phyloP scores from a whole-genome alignment of 176 grass and related monocot species.

The Bolboschoenus planiculmis region DNA sequence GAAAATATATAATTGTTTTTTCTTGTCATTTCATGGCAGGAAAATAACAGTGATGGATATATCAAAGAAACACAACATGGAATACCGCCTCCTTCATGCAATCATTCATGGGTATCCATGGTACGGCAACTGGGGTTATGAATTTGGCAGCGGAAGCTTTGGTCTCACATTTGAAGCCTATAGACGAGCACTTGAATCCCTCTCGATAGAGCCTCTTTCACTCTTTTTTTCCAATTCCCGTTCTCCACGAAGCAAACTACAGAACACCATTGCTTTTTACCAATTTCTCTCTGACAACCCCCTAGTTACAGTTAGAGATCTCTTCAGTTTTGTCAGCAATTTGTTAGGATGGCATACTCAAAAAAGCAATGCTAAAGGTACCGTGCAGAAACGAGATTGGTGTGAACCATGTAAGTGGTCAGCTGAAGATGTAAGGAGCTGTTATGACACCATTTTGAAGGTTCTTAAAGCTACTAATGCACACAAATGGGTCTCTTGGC shows the following conservation, averaged over 20 bases:
- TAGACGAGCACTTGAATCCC: constrained; percentile 31
- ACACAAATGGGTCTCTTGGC: constrained; percentile 37
- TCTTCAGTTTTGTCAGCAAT: constrained; percentile 42
- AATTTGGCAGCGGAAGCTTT: constrained; percentile 55
- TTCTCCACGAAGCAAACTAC: constrained; percentile 30
- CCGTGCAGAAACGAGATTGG: constrained; percentile 16
- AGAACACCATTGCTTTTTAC: constrained; percentile 50
- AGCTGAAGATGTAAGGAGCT: constrained; percentile 33
- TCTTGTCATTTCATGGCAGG: constrained; percentile 46
- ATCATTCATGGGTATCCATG: constrained; percentile 41
- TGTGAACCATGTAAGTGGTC: constrained; percentile 25
- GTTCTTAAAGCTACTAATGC: constrained; percentile 38
- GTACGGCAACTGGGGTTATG: constrained; percentile 70
- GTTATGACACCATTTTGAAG: constrained; percentile 39
- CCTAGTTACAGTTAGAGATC: constrained; percentile 37
- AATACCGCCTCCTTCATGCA: constrained; percentile 47
- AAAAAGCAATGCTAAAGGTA: not conserved
- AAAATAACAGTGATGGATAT: constrained; percentile 63
- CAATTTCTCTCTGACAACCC: constrained; percentile 34
- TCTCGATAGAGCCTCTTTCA: constrained; percentile 41
- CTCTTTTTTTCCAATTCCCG: constrained; percentile 28
- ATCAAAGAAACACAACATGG: constrained; percentile 50
- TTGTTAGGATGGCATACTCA: constrained; percentile 20
- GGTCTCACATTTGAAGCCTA: constrained; percentile 47
- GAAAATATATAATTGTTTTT: not conserved